These are phyloP conservation scores for Diaporthe aspalathi DNA, from an alignment of 2,329 filamentous ascomycete genomes.

Conservation along the genomic window DNA sequence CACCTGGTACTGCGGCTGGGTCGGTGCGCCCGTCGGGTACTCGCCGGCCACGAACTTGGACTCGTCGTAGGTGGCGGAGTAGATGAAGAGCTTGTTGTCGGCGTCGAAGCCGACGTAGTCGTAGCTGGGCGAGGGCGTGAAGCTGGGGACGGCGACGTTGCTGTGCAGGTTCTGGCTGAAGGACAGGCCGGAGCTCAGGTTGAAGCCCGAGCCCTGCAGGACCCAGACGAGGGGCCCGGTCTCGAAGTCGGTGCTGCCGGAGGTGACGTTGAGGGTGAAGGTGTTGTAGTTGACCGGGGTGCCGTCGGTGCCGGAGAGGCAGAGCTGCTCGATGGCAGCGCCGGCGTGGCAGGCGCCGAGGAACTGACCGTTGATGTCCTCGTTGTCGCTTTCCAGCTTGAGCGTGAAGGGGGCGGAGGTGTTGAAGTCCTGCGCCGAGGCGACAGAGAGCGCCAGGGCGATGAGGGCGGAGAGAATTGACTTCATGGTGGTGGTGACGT, in stretches of 20 bases:
- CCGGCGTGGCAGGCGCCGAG: conserved; percentile 49
- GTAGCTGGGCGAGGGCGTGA: conserved; percentile 40
- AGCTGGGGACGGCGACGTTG: conserved; percentile 49
- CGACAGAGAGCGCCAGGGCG: conserved; percentile 45
- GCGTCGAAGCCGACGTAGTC: conserved; percentile 47
- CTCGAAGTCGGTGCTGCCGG: conserved; percentile 33
- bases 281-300: conserved; percentile 40
- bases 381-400: conserved; percentile 45
- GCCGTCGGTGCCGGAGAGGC: conserved; percentile 42
- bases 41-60: conserved; percentile 43
- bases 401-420: conserved; percentile 50
- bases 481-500: conserved; percentile 43
- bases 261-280: conserved; percentile 51
- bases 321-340: conserved; percentile 50
- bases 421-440: conserved; percentile 46
- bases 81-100: conserved; percentile 45
- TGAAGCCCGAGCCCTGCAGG: conserved; percentile 41
- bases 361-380: conserved; percentile 48
- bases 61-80: conserved; percentile 45
- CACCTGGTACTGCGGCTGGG: conserved; percentile 45
- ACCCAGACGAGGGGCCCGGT: conserved; percentile 48
- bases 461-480: conserved; percentile 44
- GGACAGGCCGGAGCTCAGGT: conserved; percentile 41
- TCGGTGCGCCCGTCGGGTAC: conserved; percentile 36
- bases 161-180: conserved; percentile 43